Evolutionary conservation across 805 yeast species (phyloP), one percentile per base, ranked within the genome.

Genomic region (Priceomyces melissophilus): DNA sequence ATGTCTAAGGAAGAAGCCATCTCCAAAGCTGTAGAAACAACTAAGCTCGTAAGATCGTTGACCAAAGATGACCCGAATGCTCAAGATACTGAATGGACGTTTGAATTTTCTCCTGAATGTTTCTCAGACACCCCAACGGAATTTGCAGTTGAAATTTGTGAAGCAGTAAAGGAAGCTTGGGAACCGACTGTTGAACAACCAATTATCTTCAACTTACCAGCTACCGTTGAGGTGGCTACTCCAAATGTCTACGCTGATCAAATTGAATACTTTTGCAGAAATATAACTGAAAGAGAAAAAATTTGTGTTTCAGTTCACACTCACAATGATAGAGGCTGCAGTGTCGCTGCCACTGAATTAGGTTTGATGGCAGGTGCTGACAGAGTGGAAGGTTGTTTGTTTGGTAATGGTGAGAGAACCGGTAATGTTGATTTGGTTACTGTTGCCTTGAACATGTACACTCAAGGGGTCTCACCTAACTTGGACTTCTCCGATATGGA

Each of bases 391-490:
- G 91, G 91, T 42, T 84, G 90, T 71, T 69, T 84, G 32, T 84
- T 84, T 48, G 90, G 90, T 55, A 84, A 83, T 61, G 91, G 91
- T 66, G 91, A 84, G 72, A 74, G 91, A 68, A 84, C 91, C 23
- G 91, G 91, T 68, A 84, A 84, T 60, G 90, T 84, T 51, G 91
- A 84, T 61, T 69, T 84, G 48, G 80, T 81, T 39, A 84, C 89
- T 16, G 78, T 84, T 46, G 91, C 87, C 2, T 67, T 84, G 53
- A 84, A 84, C 71, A 63, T 84, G 80, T 84, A 84, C 69, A 84
- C 89, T 23, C 84, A 82, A 52, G 91, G 91, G 52, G 78, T 83
- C 33, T 60, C 82, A 30, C 90, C 91, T 44, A 72, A 78, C 30
- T 70, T 84, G 50, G 90, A 84, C 57, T 81, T 84, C 57, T 79